A percentile compares a stretch with the other conserved stretches of the same genome.
phyloP scores from a whole-genome alignment of 148 eudicot species.

The Rhododendron ferrugineum region DNA sequence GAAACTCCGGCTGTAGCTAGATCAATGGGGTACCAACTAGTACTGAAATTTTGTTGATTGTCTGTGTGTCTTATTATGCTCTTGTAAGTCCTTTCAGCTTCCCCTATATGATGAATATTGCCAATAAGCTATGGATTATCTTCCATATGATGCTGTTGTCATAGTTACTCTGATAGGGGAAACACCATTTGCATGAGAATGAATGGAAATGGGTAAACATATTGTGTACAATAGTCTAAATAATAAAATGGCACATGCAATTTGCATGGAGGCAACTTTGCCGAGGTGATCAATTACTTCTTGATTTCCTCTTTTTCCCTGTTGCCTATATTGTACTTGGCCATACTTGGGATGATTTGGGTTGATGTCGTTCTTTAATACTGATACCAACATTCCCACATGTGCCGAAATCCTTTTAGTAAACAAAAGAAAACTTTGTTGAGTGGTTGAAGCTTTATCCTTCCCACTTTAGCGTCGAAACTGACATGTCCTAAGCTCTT shows the following conservation, averaged over 20 bases:
- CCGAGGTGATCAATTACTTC: slow-evolving; percentile 24
- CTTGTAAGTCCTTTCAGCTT: background rate
- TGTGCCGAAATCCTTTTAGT: background rate
- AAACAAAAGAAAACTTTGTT: background rate
- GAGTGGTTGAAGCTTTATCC: background rate
- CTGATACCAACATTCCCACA: slow-evolving; percentile 5
- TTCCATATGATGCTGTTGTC: slow-evolving; percentile 39
- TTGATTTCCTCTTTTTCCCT: slow-evolving; percentile 39
- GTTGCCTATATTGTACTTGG: slow-evolving; percentile 29
- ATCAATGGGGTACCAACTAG: background rate
- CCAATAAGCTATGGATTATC: slow-evolving; percentile 6
- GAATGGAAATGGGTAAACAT: background rate
- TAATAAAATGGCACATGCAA: background rate
- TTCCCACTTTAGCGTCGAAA: background rate
- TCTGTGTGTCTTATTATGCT: background rate
- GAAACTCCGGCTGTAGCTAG: background rate
- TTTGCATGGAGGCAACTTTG: slow-evolving; percentile 6
- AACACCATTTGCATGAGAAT: background rate
- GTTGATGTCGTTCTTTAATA: slow-evolving; percentile 1
- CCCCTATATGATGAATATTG: slow-evolving; percentile 13
- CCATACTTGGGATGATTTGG: slow-evolving; percentile 9
- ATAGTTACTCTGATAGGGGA: slow-evolving; percentile 46
- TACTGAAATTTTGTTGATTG: background rate
- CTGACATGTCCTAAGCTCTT: background rate
- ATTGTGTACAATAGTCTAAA: background rate